Evolutionary conservation across 2,329 filamentous ascomycete species (phyloP), one percentile per base, ranked within the genome.

Genomic region (Keithomyces neogunnii): DNA sequence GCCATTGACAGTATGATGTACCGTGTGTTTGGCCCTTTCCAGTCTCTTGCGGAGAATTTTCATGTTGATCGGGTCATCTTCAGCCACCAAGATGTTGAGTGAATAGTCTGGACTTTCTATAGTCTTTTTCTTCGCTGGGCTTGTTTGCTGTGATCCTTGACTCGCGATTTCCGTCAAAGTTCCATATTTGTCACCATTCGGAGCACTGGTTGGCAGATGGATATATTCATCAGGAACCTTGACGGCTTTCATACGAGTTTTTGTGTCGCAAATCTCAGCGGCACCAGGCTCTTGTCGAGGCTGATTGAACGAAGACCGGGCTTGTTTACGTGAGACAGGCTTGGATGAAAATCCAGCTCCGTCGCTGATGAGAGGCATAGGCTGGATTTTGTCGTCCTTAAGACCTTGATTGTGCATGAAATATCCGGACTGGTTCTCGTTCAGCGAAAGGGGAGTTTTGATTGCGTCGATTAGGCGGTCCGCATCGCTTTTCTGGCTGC

Each of bases 51-150:
- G 81, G 40, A 95, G 71, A 42, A 95, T 88, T 53, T 83, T 86
- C 67, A 88, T 88, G 59, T 95, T 95, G 58, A 95, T 84, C 0
- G 89, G 88, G 59, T 95, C 89, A 58, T 96, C 90, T 62, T 95
- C 90, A 0, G 90, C 90, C 36, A 95, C 81, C 28, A 95, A 73
- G 2, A 95, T 81, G 19, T 78, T 75, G 56, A 89, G 72, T 38
- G 49, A 51, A 8, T 40, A 53, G 10, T 56, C 49, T 3, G 63
- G 55, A 8, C 60, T 64, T 2, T 58, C 5, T 19, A 36, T 4
- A 11, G 13, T 56, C 3, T 60, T 55, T 19, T 59, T 65, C 45
- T 62, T 61, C 6, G 58, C 57, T 3, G 50, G 51, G 56, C 45
- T 48, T 36, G 49, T 9, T 19, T 28, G 35, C 11, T 51, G 45